Evolutionary conservation across 495 filamentous ascomycete genomes (phyloP).

Genomic region (Neurospora sp.): DNA sequence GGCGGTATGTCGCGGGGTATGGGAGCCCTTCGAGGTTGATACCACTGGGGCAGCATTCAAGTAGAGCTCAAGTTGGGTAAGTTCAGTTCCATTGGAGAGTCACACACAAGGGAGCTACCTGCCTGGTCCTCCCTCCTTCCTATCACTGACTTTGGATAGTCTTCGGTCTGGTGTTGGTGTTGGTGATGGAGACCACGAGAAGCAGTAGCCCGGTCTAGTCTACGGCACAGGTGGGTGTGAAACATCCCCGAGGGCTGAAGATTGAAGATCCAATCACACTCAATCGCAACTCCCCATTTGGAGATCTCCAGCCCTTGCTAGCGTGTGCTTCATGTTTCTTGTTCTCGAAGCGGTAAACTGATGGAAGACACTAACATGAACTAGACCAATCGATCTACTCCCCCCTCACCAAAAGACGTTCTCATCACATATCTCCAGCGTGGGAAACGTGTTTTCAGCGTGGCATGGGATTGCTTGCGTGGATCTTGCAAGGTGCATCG

Average conservation of each 20-base stretch:
- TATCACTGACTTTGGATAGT: background rate
- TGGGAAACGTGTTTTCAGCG: background rate
- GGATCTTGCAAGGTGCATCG: background rate
- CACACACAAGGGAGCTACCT: background rate
- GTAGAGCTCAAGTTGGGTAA: background rate
- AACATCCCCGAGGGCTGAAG: background rate
- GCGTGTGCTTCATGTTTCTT: background rate
- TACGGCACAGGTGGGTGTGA: background rate
- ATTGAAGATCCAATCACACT: background rate
- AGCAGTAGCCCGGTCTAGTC: background rate
- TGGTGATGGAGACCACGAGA: background rate
- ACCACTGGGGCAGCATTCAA: background rate
- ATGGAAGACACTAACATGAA: background rate
- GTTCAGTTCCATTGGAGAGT: background rate
- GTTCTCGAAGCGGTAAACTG: background rate
- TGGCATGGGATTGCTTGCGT: background rate
- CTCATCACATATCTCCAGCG: background rate
- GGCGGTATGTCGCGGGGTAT: background rate
- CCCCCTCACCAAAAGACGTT: background rate
- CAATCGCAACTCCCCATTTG: background rate
- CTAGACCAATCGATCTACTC: background rate
- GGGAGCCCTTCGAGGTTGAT: background rate
- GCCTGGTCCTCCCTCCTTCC: too few species aligned
- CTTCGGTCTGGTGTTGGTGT: background rate
- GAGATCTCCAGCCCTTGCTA: background rate